Percentiles rank a stretch among this genome's conserved stretches.
Conservation (phyloP, 2,329 filamentous ascomycete genomes). For the Thelonectria discophora region DNA sequence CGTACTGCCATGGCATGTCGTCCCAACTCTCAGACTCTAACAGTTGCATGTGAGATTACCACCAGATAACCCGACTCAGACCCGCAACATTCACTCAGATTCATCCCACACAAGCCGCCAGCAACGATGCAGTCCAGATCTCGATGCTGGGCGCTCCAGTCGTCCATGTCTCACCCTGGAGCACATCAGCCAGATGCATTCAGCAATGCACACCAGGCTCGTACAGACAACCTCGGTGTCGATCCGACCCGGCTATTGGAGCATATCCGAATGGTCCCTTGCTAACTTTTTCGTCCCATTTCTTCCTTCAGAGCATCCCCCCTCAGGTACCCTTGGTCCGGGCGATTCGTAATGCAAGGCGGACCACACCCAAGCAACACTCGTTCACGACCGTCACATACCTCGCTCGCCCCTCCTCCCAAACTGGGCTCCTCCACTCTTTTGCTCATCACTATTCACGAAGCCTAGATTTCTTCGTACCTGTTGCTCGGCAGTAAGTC, state of each 20-base stretch:
- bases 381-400: slow-evolving; percentile 3
- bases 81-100: background rate
- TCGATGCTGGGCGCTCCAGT: background rate
- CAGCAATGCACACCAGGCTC: background rate
- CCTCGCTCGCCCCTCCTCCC: background rate
- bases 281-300: background rate
- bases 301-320: background rate
- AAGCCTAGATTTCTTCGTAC: background rate
- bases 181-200: slow-evolving; percentile 2
- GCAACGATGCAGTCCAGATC: background rate
- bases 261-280: background rate
- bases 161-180: slow-evolving; percentile 7
- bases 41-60: background rate
- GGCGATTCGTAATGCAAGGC: slow-evolving; percentile 1
- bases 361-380: no score
- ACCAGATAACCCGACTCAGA: background rate
- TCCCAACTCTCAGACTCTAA: background rate
- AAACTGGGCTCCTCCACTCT: no score
- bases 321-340: background rate
- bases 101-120: slow-evolving; percentile 7
- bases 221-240: background rate
- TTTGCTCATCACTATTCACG: no score
- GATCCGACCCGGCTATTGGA: background rate
- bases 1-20: no score
- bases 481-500: background rate